Evolutionary conservation across 75 land plant genomes (phyloP).

Genomic region (Cunninghamia lanceolata): DNA sequence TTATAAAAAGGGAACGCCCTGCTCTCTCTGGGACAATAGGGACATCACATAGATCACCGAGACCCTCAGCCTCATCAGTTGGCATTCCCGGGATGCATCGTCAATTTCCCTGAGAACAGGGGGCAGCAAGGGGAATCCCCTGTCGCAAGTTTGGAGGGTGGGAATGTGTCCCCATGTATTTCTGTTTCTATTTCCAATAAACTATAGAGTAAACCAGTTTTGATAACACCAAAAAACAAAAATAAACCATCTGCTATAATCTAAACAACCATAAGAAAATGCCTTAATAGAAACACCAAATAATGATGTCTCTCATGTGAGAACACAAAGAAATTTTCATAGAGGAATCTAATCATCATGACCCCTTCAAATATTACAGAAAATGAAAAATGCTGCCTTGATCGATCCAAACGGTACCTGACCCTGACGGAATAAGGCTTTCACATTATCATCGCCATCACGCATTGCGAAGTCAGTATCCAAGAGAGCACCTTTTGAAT

Average conservation of each 20-base stretch:
- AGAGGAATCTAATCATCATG: not conserved
- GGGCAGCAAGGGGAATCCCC: too few species aligned
- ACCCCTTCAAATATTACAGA: not conserved
- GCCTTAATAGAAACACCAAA: not conserved
- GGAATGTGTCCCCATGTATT: too few species aligned
- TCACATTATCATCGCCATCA: slow-evolving; percentile 78
- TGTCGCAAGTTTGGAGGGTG: too few species aligned
- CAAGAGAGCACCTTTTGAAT: slow-evolving; percentile 80
- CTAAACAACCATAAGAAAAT: not conserved
- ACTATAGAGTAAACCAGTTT: not conserved
- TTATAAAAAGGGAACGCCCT: too few species aligned
- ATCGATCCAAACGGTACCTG: slow-evolving; percentile 51
- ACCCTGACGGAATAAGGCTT: slow-evolving; percentile 94
- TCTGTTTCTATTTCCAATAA: not conserved
- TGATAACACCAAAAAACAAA: not conserved
- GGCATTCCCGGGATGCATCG: too few species aligned
- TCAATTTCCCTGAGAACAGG: too few species aligned
- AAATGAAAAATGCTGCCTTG: not conserved
- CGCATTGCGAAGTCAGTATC: slow-evolving; percentile 95
- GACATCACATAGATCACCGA: too few species aligned
- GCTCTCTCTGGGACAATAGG: too few species aligned
- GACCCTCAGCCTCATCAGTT: too few species aligned
- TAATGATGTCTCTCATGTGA: not conserved
- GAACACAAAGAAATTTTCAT: not conserved
- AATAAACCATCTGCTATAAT: not conserved